Base-by-base conservation (phyloP, 176 grass and related monocot genomes). In the Alopecurus myosuroides region DNA sequence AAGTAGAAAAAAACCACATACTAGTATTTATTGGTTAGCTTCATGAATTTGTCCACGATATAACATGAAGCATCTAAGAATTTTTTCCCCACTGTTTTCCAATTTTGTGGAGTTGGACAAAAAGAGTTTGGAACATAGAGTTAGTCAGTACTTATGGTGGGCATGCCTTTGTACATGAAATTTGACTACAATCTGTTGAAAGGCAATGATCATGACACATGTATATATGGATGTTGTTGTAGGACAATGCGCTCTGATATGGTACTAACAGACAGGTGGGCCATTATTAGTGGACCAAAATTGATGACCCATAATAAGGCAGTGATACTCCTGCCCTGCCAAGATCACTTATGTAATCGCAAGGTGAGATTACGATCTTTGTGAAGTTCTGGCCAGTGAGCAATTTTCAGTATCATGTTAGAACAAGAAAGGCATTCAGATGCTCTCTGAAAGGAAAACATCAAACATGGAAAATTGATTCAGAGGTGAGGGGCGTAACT, bases 341-440 rank as follows among this genome's bases (percentile, higher is more conserved):
- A 64, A 66, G 40, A 66, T 76, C 57, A 51, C 44, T 51, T 41
- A 0, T 45, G 49, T 74, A 51, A 70, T 76, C 58, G 46, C 81
- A 84, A 80, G 58, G 87, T 34, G 36, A 74, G 4, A 79, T 83
- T 74, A 86, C 56, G 65, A 83, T 80, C 53, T 78, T 73, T 57
- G 17, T 19, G 29, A 83, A 87, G 56, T n/a, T n/a, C n/a, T 12
- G 45, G 48, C 71, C 35, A n/a, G 6, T 30, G 2, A 42, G 9
- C 29, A 41, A 30, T 68, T 81, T 58, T 15, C 76, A 84, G 39
- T 19, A 67, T 3, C 8, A 36, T 35, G 15, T 3, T 17, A 3
- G 3, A 22, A 53, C 6, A 45, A 76, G 6, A 64, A 33, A 11
- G 5, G 13, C 3, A 78, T 30, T 23, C 36, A 23, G 42, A 26